Evolutionary conservation across 1,139 yeast genomes (phyloP).

Genomic region (Geotrichum citri-aurantii): DNA sequence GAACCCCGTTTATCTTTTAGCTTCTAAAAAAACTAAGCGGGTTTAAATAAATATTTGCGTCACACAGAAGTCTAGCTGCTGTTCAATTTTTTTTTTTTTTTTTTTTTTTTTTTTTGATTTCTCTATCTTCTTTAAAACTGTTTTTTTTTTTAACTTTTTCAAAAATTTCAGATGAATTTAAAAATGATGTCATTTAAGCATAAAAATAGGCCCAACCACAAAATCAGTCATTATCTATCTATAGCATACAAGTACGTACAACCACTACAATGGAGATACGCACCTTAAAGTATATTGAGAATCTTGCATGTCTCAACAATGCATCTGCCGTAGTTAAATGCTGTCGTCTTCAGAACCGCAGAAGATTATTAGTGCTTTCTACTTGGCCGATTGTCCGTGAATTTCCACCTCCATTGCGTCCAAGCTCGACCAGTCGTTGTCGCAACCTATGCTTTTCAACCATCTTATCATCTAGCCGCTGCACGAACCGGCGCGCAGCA

Average conservation of each 20-base stretch:
- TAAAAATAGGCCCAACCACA: neutral
- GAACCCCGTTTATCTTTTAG: too few relatives aligned
- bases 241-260: neutral
- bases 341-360: neutral
- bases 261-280: neutral
- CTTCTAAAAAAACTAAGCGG: too few relatives aligned
- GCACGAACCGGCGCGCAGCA: constrained; percentile 7
- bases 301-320: neutral
- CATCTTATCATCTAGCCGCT: constrained; percentile 4
- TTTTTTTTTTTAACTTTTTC: neutral
- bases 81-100: neutral
- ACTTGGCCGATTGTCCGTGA: neutral
- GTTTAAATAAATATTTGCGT: too few relatives aligned
- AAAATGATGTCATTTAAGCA: neutral
- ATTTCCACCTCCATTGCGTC: neutral
- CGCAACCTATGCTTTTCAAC: constrained; percentile 7
- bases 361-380: neutral
- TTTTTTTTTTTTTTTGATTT: neutral
- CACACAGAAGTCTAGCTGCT: too few relatives aligned
- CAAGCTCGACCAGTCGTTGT: constrained; percentile 5
- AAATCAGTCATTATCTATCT: neutral
- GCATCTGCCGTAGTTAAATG: neutral
- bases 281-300: neutral
- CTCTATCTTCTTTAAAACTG: neutral
- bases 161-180: neutral